Evolutionary conservation across 2,329 filamentous ascomycete genomes (phyloP).

Genomic region (Colletotrichum horii): DNA sequence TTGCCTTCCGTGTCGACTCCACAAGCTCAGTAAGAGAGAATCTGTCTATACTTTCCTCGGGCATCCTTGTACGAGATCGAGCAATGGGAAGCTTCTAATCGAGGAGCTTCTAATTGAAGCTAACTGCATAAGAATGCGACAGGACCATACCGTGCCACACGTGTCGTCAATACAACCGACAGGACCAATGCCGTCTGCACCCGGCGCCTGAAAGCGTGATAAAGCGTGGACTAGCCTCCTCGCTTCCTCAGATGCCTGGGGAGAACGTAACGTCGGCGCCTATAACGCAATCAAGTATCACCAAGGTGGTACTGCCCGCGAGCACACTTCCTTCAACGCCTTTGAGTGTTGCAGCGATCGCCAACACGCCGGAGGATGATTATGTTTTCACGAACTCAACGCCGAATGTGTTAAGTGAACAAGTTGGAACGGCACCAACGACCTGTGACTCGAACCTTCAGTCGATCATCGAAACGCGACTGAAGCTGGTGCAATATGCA

Average conservation of each 20-base stretch:
- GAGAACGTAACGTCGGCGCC: not conserved
- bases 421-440: not conserved
- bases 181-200: slow-evolving; percentile 32
- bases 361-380: not conserved
- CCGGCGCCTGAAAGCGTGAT: slow-evolving; percentile 21
- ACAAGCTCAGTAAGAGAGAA: slow-evolving; percentile 29
- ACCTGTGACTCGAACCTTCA: not conserved
- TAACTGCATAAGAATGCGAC: slow-evolving; percentile 25
- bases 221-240: not conserved
- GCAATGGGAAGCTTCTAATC: not conserved
- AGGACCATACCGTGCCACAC: slow-evolving; percentile 34
- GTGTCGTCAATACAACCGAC: slow-evolving; percentile 32
- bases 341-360: not conserved
- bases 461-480: not conserved
- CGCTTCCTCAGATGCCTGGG: not conserved
- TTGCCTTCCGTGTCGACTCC: slow-evolving; percentile 34
- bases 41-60: not conserved
- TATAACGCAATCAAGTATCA: not conserved
- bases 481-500: not conserved
- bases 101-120: not conserved
- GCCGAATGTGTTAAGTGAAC: not conserved
- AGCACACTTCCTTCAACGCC: not conserved
- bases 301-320: not conserved
- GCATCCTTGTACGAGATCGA: not conserved
- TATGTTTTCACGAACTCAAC: not conserved